Conservation (phyloP, 352 stramenopile genomes). For the Phytophthora uliginosa region DNA sequence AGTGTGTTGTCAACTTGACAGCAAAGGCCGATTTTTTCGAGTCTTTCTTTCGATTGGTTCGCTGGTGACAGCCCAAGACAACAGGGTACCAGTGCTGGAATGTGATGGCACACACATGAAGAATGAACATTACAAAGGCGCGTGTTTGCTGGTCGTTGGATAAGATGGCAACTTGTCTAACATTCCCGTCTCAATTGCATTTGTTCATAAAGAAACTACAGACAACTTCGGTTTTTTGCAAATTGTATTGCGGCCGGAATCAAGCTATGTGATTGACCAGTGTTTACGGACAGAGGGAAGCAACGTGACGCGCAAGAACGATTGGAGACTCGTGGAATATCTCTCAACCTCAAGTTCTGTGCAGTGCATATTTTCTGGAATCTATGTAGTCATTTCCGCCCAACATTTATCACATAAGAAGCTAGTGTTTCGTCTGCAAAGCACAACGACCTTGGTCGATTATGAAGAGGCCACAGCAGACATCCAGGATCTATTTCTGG, state of each 20-base stretch:
- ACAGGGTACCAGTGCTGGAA: background rate
- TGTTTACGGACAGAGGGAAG: background rate
- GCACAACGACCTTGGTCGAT: background rate
- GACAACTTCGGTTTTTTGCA: conserved; percentile 2
- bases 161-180: background rate
- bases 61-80: background rate
- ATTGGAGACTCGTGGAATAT: background rate
- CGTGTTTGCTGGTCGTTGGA: background rate
- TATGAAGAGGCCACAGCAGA: background rate
- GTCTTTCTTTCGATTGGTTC: background rate
- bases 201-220: background rate
- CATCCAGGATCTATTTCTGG: background rate
- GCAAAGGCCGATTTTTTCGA: too few relatives aligned
- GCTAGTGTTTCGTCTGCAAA: background rate
- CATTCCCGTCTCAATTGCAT: background rate
- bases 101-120: conserved; percentile 4
- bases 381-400: background rate
- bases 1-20: too few relatives aligned
- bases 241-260: conserved; percentile 1
- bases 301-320: background rate
- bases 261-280: background rate
- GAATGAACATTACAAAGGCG: background rate
- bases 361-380: background rate
- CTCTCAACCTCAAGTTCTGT: background rate
- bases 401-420: background rate